Evolutionary conservation across 176 grass and related monocot species (phyloP).

Genomic region (Carex littledalei): DNA sequence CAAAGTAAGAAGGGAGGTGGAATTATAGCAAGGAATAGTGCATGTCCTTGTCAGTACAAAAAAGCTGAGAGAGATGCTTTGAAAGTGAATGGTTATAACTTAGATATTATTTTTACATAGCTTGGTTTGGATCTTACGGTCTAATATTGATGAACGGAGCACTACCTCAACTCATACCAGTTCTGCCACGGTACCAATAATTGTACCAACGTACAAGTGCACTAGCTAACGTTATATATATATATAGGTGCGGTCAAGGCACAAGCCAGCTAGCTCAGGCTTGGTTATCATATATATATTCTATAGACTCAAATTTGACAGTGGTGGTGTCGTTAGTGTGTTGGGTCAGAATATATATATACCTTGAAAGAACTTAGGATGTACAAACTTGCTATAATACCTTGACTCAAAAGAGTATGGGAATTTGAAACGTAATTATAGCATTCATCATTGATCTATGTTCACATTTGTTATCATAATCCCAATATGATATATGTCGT

Average conservation of each 20-base stretch:
- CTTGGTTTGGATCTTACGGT: neutral
- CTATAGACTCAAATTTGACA: too few relatives aligned
- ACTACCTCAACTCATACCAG: neutral
- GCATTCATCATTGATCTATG: too few relatives aligned
- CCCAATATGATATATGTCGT: too few relatives aligned
- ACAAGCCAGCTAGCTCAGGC: too few relatives aligned
- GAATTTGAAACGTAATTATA: too few relatives aligned
- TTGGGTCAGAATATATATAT: neutral
- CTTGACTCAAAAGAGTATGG: too few relatives aligned
- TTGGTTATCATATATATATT: too few relatives aligned
- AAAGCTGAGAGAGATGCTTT: constrained; percentile 41
- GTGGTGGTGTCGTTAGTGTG: too few relatives aligned
- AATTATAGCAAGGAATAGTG: constrained; percentile 35
- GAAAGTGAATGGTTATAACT: constrained; percentile 24
- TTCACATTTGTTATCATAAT: too few relatives aligned
- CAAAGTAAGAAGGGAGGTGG: neutral
- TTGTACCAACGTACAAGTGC: neutral
- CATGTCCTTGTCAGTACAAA: constrained; percentile 61
- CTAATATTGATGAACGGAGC: neutral
- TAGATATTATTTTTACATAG: neutral
- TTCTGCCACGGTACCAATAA: neutral
- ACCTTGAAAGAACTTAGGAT: neutral
- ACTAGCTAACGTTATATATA: too few relatives aligned
- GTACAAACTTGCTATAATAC: too few relatives aligned
- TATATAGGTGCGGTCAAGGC: too few relatives aligned